These are phyloP conservation scores for Pleomassaria siparia DNA, from an alignment of 2,329 filamentous ascomycete species.

Conservation along the genomic window DNA sequence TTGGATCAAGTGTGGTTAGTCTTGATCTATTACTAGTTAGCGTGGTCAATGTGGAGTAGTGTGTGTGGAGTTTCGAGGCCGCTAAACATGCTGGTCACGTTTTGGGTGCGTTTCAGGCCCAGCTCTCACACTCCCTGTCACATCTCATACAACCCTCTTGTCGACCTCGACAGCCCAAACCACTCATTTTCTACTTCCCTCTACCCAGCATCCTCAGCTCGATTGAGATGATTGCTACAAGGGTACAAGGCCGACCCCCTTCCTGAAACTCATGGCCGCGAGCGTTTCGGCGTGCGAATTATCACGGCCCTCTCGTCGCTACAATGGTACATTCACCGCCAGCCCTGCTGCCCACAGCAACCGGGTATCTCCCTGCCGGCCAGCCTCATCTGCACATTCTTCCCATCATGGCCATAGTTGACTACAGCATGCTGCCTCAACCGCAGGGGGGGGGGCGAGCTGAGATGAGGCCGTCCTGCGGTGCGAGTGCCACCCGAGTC, in stretches of 20 bases:
- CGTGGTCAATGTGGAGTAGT: constrained; percentile 1
- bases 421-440: constrained; percentile 29
- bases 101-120: constrained; percentile 7
- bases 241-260: no score
- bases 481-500: constrained; percentile 13
- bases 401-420: constrained; percentile 21
- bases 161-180: constrained; percentile 1
- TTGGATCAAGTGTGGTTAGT: no score
- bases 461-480: constrained; percentile 11
- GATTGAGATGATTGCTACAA: constrained; percentile 18
- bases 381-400: constrained; percentile 13
- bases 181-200: constrained; percentile 11
- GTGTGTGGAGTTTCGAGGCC: constrained; percentile 8
- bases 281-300: constrained; percentile 27
- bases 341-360: constrained; percentile 13
- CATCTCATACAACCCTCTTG: constrained; percentile 5
- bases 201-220: constrained; percentile 23
- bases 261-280: constrained; percentile 21
- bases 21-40: no score
- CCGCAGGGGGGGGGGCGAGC: constrained; percentile 36
- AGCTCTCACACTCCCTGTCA: background rate
- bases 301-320: constrained; percentile 13
- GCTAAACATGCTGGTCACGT: constrained; percentile 7
- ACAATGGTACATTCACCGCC: no score
- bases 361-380: constrained; percentile 25